A percentile compares a stretch with the other conserved stretches of the same genome.
Conservation (phyloP, 2,329 filamentous ascomycete species). For the Xylariales sp. region DNA sequence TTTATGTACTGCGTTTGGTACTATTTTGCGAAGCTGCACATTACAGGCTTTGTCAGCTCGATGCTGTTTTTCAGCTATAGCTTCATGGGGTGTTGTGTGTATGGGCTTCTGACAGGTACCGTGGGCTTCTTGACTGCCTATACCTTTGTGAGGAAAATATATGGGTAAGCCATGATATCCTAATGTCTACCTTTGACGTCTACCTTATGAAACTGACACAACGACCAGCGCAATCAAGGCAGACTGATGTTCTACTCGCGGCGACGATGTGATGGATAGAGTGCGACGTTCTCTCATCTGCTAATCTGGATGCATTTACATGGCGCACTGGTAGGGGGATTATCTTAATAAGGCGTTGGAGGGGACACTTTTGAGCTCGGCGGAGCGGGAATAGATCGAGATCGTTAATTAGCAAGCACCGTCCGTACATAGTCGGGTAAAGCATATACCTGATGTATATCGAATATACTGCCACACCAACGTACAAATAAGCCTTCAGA, state of each 20-base stretch:
- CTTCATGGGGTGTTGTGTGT: constrained; percentile 75
- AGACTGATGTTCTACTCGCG: background rate
- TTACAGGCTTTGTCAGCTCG: constrained; percentile 72
- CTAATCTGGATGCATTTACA: constrained; percentile 3
- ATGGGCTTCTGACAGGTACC: constrained; percentile 76
- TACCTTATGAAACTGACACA: background rate
- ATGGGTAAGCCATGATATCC: constrained; percentile 60
- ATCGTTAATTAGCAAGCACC: too few relatives aligned
- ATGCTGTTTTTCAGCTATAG: constrained; percentile 84
- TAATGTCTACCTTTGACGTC: background rate
- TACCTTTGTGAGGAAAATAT: constrained; percentile 78
- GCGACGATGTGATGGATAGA: constrained; percentile 2
- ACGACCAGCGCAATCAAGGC: constrained; percentile 5
- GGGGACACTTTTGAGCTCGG: background rate
- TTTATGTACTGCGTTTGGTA: constrained; percentile 83
- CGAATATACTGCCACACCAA: too few relatives aligned
- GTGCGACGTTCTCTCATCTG: background rate
- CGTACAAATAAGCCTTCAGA: too few relatives aligned
- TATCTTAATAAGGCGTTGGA: background rate
- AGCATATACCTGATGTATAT: too few relatives aligned
- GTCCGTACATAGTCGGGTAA: too few relatives aligned
- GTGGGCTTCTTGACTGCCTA: constrained; percentile 82
- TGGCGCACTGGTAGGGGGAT: background rate
- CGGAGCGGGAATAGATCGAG: background rate
- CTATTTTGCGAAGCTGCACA: constrained; percentile 74